Conservation (phyloP, 176 grass and related monocot genomes). For the Musa schizocarpa region DNA sequence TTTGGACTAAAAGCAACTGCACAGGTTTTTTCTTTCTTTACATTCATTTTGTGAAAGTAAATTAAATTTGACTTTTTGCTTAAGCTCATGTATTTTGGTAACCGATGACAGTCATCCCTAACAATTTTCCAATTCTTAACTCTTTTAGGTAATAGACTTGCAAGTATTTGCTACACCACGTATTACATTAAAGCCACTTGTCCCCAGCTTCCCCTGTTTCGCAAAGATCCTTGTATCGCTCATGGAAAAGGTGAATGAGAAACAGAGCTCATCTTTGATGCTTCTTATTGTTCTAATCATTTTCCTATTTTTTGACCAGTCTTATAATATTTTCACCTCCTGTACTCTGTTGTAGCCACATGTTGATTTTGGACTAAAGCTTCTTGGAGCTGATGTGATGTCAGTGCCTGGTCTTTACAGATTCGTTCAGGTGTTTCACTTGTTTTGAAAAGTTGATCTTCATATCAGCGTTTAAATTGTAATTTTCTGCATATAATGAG, state of each 20-base stretch:
- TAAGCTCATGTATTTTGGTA: too few relatives aligned
- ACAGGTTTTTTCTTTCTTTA: slow-evolving; percentile 35
- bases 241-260: slow-evolving; percentile 75
- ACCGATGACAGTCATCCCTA: too few relatives aligned
- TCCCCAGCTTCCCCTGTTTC: slow-evolving; percentile 83
- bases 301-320: too few relatives aligned
- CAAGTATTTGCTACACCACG: slow-evolving; percentile 88
- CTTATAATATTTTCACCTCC: slow-evolving; percentile 2
- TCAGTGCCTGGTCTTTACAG: slow-evolving; percentile 91
- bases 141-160: slow-evolving; percentile 79
- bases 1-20: slow-evolving; percentile 72
- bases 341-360: slow-evolving; percentile 57
- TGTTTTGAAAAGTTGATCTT: neutral
- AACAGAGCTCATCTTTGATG: neutral
- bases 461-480: neutral
- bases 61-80: too few relatives aligned
- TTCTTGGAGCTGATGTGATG: slow-evolving; percentile 93
- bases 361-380: slow-evolving; percentile 97
- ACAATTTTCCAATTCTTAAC: neutral
- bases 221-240: slow-evolving; percentile 85
- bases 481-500: too few relatives aligned
- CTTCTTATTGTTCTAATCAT: too few relatives aligned
- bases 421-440: slow-evolving; percentile 20
- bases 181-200: slow-evolving; percentile 92
- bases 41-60: neutral